Conservation (phyloP, 306 rosid genomes). For the Prinsepia uniflora region DNA sequence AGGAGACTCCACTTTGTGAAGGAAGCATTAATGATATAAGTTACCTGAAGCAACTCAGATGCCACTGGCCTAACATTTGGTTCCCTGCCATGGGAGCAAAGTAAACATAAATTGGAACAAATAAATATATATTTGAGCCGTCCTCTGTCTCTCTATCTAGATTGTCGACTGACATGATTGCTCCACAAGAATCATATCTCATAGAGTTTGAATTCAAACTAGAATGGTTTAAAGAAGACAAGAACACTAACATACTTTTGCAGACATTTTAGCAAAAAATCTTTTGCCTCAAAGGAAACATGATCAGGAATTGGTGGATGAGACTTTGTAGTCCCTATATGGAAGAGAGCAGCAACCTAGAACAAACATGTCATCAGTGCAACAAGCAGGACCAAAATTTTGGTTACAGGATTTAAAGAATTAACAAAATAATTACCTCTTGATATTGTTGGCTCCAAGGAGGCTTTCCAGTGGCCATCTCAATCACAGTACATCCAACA, state of each 20-base stretch:
- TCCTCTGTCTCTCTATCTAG: slow-evolving; percentile 4
- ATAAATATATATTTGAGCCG: not conserved
- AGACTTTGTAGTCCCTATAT: slow-evolving; percentile 94
- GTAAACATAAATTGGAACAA: not conserved
- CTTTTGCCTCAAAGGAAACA: slow-evolving; percentile 79
- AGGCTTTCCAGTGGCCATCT: slow-evolving; percentile 99
- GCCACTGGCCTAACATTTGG: slow-evolving; percentile 76
- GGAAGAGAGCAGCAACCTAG: slow-evolving; percentile 97
- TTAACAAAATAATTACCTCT: slow-evolving; percentile 55
- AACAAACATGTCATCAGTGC: slow-evolving; percentile 38
- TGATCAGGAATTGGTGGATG: slow-evolving; percentile 99
- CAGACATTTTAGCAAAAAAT: slow-evolving; percentile 88
- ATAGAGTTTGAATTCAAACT: slow-evolving; percentile 4
- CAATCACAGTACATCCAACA: slow-evolving; percentile 97
- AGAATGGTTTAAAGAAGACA: slow-evolving; percentile 18
- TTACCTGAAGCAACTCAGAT: slow-evolving; percentile 89
- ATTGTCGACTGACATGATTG: not conserved
- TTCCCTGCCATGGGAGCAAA: slow-evolving; percentile 62
- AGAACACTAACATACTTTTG: slow-evolving; percentile 61
- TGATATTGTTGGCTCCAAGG: slow-evolving; percentile 99
- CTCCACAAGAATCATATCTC: slow-evolving; percentile 3
- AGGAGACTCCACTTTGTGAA: slow-evolving; percentile 6
- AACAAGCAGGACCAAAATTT: slow-evolving; percentile 15
- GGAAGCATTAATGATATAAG: slow-evolving; percentile 26
- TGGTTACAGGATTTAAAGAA: not conserved